phyloP scores from a whole-genome alignment of 352 stramenopile genomes.

The Thraustotheca clavata region DNA sequence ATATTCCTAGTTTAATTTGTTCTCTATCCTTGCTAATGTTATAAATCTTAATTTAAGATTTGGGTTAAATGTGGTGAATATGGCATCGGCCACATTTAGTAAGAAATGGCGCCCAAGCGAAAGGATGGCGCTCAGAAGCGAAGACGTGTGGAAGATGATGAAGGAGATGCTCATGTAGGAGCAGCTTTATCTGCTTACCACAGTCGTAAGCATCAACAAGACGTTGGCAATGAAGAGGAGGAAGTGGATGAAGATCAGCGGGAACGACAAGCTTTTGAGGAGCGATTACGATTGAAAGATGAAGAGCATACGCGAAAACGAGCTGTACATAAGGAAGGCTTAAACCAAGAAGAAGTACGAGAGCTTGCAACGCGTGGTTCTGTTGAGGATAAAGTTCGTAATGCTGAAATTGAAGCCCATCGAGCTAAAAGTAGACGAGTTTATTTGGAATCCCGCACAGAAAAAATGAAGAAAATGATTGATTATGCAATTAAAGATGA shows the following conservation, averaged over 20 bases:
- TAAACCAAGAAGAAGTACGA: conserved; percentile 59
- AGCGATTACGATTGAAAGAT: conserved; percentile 65
- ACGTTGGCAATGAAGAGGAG: conserved; percentile 30
- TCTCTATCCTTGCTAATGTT: no score
- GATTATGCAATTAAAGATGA: conserved; percentile 77
- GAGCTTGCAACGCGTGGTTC: conserved; percentile 71
- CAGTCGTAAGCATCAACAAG: conserved; percentile 41
- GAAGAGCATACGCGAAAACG: conserved; percentile 62
- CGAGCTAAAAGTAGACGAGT: conserved; percentile 90
- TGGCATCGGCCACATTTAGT: background rate
- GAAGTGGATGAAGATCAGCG: conserved; percentile 22
- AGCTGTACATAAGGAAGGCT: conserved; percentile 28
- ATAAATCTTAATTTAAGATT: no score
- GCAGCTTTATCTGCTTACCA: conserved; percentile 26
- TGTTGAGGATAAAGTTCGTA: conserved; percentile 33
- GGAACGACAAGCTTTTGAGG: conserved; percentile 76
- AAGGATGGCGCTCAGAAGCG: conserved; percentile 22
- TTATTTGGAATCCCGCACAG: conserved; percentile 97
- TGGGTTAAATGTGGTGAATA: no score
- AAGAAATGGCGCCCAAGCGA: background rate
- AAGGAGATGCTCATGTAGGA: conserved; percentile 10
- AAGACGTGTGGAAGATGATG: conserved; percentile 16
- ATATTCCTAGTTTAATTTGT: no score
- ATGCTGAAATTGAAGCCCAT: conserved; percentile 64
- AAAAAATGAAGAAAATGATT: conserved; percentile 95